These are phyloP conservation scores for Decorospora gaudefroyi DNA, from an alignment of 2,329 filamentous ascomycete species.

Conservation along the genomic window DNA sequence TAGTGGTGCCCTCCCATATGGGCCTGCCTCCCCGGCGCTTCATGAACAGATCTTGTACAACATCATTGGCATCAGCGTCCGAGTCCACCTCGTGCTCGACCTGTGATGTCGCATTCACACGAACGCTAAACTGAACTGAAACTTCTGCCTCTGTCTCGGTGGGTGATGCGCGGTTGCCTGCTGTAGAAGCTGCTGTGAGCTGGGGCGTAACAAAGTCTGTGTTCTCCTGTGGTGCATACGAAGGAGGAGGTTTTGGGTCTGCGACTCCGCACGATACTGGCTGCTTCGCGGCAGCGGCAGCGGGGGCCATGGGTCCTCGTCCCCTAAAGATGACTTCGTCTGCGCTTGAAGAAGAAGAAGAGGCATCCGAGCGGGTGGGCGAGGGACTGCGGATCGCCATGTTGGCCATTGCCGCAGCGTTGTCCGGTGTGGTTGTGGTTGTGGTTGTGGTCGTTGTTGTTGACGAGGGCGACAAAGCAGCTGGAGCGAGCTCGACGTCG, in stretches of 20 bases:
- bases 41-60: conserved; percentile 30
- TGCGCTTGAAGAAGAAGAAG: conserved; percentile 43
- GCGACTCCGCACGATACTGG: background rate
- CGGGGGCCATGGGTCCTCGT: conserved; percentile 21
- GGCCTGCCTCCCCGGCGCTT: conserved; percentile 34
- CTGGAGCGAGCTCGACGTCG: conserved; percentile 9
- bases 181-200: conserved; percentile 8
- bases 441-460: conserved; percentile 20
- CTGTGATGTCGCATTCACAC: conserved; percentile 5
- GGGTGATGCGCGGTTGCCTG: conserved; percentile 1
- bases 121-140: conserved; percentile 15
- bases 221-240: background rate
- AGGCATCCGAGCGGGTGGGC: conserved; percentile 30
- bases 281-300: conserved; percentile 5
- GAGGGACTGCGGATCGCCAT: conserved; percentile 48
- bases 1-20: conserved; percentile 39
- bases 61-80: conserved; percentile 29
- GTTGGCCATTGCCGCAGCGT: conserved; percentile 34
- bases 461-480: conserved; percentile 9
- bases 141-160: conserved; percentile 4
- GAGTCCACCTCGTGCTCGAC: conserved; percentile 20
- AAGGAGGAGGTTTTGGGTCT: background rate
- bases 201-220: background rate
- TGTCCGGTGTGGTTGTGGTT: conserved; percentile 23
- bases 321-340: conserved; percentile 64